Base-by-base conservation (phyloP, 2,329 filamentous ascomycete species). In the Aspergillus sp. region DNA sequence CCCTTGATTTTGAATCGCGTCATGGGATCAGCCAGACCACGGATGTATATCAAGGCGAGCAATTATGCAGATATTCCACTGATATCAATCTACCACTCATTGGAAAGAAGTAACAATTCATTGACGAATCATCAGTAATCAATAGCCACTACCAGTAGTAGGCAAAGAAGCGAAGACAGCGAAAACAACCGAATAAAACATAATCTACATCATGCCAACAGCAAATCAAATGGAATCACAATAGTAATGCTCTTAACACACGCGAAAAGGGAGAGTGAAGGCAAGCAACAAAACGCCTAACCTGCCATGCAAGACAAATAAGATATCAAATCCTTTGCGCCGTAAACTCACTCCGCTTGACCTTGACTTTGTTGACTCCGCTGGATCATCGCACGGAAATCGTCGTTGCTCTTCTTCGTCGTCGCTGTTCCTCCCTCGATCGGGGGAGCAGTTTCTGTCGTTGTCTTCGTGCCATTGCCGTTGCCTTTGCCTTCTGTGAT, bases 371-470 rank as follows among this genome's bases (percentile, higher is more conserved):
- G 50, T 44, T 55, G 62, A 56, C 54, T 69, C 50, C 68, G 70
- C 53, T 75, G 64, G 43, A 81, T 68, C 74, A 81, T 74, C 27
- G 71, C 71, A 47, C 77, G 73, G 61, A 82, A 82, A 58, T 81
- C 78, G 44, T 72, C 73, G 58, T 82, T 82, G 57, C 75, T 80
- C 67, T 79, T 82, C 54, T 63, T 63, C 48, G 60, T 52, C 51
- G 43, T 57, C 17, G 46, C 53, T 13, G 43, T 42, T 10, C 46
- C 47, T 35, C 50, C 44, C 17, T 39, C 15, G 7, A 17, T 17
- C 2, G 33, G 33, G 33, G 33, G 33, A 17, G 33, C 15, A 17
- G n/a, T 35, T n/a, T 35, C 33, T 35, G 33, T 35, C 57, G 57
- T 49, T 45, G 54, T 49, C 17, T 33, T 57, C 17, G 56, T 56